Evolutionary conservation across 768 basidiomycete species (phyloP).

Genomic region (Boletus eberwhitei): DNA sequence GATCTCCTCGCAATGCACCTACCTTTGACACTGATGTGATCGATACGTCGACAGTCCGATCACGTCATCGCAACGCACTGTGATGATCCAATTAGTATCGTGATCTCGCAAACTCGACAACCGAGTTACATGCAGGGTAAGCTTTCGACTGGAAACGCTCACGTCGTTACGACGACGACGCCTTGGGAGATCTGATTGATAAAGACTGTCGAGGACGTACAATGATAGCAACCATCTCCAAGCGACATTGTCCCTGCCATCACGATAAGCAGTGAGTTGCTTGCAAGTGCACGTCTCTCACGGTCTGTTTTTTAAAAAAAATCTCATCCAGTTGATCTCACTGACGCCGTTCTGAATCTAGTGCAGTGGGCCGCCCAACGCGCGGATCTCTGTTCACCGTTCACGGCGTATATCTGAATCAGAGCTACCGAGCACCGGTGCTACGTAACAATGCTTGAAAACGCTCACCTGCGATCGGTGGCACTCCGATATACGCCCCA

Average conservation of each 20-base stretch:
- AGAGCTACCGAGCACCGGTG: no score
- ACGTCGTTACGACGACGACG: not conserved
- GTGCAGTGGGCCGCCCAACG: no score
- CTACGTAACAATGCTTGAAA: no score
- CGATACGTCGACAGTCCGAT: slow-evolving; percentile 1
- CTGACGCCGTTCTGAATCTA: not conserved
- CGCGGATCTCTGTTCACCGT: no score
- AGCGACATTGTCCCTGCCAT: not conserved
- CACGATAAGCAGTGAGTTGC: not conserved
- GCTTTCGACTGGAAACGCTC: not conserved
- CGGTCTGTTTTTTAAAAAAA: not conserved
- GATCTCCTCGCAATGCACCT: slow-evolving; percentile 1
- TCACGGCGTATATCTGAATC: no score
- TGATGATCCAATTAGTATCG: not conserved
- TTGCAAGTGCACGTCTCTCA: not conserved
- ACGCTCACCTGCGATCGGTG: no score
- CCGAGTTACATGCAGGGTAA: not conserved
- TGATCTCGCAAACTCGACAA: not conserved
- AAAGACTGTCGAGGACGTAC: not conserved
- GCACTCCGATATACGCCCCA: no score
- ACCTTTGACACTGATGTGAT: slow-evolving; percentile 1
- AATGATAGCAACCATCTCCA: not conserved
- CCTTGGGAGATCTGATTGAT: not conserved
- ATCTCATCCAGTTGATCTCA: not conserved
- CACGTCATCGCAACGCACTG: not conserved